These are phyloP conservation scores for Starmerella gropengiesseri DNA, from an alignment of 805 yeast species.

Conservation along the genomic window DNA sequence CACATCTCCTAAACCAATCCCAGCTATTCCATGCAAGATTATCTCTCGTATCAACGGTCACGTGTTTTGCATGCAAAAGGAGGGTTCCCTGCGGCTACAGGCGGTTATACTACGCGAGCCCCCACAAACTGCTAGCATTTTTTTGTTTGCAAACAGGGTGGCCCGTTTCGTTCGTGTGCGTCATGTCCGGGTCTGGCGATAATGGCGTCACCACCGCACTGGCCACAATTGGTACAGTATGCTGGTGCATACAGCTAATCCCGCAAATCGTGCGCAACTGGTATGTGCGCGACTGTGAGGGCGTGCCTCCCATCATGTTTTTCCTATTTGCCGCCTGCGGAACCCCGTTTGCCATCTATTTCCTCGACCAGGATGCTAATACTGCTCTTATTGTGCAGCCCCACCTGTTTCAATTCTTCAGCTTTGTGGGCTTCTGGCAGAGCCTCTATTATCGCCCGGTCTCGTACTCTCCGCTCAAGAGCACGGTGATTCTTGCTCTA, in stretches of 20 bases:
- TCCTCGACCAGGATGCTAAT: conserved; percentile 56
- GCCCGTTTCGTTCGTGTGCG: too few species aligned
- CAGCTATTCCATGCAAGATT: too few species aligned
- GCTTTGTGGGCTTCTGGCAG: conserved; percentile 59
- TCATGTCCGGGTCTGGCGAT: background rate
- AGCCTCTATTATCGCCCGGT: conserved; percentile 66
- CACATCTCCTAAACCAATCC: too few species aligned
- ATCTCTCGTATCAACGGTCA: too few species aligned
- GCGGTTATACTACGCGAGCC: too few species aligned
- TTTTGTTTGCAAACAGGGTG: too few species aligned
- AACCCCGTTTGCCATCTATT: conserved; percentile 78
- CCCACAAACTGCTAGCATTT: too few species aligned
- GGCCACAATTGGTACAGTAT: conserved; percentile 80
- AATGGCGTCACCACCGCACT: conserved; percentile 33
- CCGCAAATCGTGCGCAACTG: conserved; percentile 77
- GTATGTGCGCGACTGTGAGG: conserved; percentile 66
- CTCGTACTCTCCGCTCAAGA: conserved; percentile 25
- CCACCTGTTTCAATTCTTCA: conserved; percentile 61
- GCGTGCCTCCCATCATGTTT: conserved; percentile 82
- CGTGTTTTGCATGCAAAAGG: too few species aligned
- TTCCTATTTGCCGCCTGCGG: conserved; percentile 73
- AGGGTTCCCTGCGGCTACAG: too few species aligned
- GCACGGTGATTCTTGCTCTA: conserved; percentile 30
- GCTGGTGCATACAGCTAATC: conserved; percentile 85
- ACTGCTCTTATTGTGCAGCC: conserved; percentile 82